These are phyloP conservation scores for Fusarium humuli DNA, from an alignment of 2,329 filamentous ascomycete genomes.

Conservation along the genomic window DNA sequence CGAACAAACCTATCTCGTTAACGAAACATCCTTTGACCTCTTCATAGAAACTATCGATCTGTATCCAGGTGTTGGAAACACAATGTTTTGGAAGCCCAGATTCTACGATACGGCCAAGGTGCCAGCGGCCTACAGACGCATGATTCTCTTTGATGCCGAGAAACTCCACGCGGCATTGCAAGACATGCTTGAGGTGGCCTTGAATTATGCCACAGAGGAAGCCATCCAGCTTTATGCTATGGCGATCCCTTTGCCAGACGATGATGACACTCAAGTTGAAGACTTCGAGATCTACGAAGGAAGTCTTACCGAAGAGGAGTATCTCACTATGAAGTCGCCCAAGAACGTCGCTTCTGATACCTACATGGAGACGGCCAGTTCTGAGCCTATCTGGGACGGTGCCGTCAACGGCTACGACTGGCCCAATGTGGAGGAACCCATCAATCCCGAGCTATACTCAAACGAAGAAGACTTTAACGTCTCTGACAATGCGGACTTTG, in stretches of 20 bases:
- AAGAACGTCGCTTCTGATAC: background rate
- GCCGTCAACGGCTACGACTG: background rate
- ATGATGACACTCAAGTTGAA: background rate
- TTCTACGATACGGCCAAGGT: slow-evolving; percentile 21
- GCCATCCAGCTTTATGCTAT: background rate
- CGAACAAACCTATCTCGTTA: background rate
- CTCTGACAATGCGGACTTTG: background rate
- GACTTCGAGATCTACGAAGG: background rate
- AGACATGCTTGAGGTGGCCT: background rate
- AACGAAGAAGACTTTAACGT: background rate
- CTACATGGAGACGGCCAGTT: background rate
- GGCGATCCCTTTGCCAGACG: background rate
- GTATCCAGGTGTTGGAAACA: background rate
- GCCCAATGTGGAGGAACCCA: background rate
- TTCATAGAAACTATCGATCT: background rate
- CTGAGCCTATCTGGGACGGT: background rate
- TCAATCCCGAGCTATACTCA: too few species aligned
- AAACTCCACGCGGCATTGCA: background rate
- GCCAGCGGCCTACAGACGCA: background rate
- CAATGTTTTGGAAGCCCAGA: background rate
- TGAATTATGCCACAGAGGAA: background rate
- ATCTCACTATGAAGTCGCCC: background rate
- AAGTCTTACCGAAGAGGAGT: background rate
- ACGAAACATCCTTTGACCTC: background rate
- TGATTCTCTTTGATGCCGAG: fast-evolving